A percentile compares a stretch with the other conserved stretches of the same genome.
Evolutionary conservation across 257 asterid genomes (phyloP).

Genomic region (Solanum stenotomum): DNA sequence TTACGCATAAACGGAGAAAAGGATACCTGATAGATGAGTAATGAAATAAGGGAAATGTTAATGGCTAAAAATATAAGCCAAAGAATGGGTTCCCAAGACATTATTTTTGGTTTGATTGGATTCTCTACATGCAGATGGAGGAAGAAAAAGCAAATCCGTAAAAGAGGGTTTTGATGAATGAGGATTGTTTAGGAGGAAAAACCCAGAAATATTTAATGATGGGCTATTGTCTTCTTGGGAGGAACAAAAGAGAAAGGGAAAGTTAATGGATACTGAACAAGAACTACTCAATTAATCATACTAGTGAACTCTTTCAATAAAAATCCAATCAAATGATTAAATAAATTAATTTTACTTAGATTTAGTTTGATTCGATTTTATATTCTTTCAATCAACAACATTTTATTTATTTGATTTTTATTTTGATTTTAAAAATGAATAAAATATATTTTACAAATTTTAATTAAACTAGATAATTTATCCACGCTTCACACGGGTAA

Average conservation of each 20-base stretch:
- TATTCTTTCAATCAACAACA: no score
- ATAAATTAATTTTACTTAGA: no score
- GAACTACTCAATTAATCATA: background rate
- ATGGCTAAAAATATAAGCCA: conserved; percentile 55
- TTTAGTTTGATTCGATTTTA: no score
- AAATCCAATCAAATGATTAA: no score
- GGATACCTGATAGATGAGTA: conserved; percentile 70
- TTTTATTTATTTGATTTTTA: no score
- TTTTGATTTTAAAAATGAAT: no score
- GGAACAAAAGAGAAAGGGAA: background rate
- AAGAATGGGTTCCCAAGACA: conserved; percentile 54
- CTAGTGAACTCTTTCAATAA: no score
- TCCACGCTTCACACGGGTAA: no score
- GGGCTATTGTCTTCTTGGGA: background rate
- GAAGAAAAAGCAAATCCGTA: background rate
- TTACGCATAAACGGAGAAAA: background rate
- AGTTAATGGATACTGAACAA: background rate
- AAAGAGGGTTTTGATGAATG: background rate
- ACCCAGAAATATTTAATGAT: background rate
- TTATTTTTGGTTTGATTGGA: background rate
- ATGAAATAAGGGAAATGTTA: conserved; percentile 44
- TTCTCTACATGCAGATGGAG: background rate
- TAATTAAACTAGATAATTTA: no score
- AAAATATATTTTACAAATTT: no score
- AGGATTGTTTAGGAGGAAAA: background rate